A percentile compares a stretch with the other conserved stretches of the same genome.
Evolutionary conservation across 1,139 yeast genomes (phyloP).

Genomic region (Blastobotrys proliferans): DNA sequence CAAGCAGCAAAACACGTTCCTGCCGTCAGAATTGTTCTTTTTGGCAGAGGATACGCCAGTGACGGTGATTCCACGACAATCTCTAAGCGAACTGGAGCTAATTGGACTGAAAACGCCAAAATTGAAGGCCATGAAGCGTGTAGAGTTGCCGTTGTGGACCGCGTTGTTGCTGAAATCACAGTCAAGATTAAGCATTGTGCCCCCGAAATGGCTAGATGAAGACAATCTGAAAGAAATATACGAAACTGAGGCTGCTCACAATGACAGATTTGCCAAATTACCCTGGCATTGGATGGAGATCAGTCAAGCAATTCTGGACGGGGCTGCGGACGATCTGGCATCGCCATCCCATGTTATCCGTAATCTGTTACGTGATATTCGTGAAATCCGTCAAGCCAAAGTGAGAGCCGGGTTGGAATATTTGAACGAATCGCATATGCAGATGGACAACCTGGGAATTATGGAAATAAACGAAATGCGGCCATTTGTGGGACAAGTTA

Average conservation of each 20-base stretch:
- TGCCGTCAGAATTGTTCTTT: constrained; percentile 77
- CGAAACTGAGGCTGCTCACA: constrained; percentile 61
- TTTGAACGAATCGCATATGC: constrained; percentile 78
- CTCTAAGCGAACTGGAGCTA: constrained; percentile 58
- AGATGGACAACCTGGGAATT: constrained; percentile 74
- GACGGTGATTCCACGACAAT: constrained; percentile 70
- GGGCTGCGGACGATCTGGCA: constrained; percentile 69
- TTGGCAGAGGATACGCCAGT: constrained; percentile 77
- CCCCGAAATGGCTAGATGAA: constrained; percentile 81
- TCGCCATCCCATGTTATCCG: constrained; percentile 64
- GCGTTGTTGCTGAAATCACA: constrained; percentile 81
- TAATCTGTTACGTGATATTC: constrained; percentile 70
- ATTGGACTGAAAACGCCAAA: constrained; percentile 53
- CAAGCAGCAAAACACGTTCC: constrained; percentile 51
- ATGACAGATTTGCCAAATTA: constrained; percentile 50
- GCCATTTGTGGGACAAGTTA: constrained; percentile 72
- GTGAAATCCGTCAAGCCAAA: constrained; percentile 79
- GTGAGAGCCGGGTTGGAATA: constrained; percentile 73
- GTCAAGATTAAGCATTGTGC: constrained; percentile 76
- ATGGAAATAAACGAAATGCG: constrained; percentile 86
- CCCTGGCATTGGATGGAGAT: constrained; percentile 90
- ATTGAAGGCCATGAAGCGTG: constrained; percentile 65
- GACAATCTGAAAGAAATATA: constrained; percentile 53
- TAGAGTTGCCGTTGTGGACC: constrained; percentile 79
- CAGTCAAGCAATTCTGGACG: constrained; percentile 60